Base-by-base conservation (phyloP, 2,329 filamentous ascomycete species). In the Cordyceps sp. region DNA sequence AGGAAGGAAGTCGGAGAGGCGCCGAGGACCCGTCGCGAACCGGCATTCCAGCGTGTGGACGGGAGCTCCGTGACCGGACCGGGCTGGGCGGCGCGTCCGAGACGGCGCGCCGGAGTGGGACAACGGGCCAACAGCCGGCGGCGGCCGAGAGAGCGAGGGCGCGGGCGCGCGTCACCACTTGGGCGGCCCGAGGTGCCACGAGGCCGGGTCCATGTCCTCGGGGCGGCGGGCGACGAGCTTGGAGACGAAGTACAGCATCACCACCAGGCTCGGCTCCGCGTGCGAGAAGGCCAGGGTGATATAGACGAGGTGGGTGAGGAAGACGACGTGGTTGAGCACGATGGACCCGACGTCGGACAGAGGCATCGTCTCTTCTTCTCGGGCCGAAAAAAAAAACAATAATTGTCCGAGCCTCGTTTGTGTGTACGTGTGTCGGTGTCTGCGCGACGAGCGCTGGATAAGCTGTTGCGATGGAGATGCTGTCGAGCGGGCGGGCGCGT, bases 301-400 rank as follows among this genome's bases (percentile, higher is more conserved):
- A 46, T 68, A 66, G 37, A 65, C 56, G 33, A 69, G 51, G 32
- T 64, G 65, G 26, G 61, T 64, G 39, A 69, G 50, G 44, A 69
- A 69, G 42, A 68, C 61, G 33, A 67, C 51, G 39, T 66, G 54
- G 40, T 65, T 55, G 31, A 69, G 51, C 38, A 68, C 46, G 22
- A 66, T 50, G n/a, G 64, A 59, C 30, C 64, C 64, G 18, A 69
- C 45, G 49, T 68, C 61, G 43, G 56, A 54, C 36, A 69, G 52
- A 45, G 65, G 58, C 65, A 69, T 69, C 38, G 4, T 37, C 10
- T 10, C 10, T 12, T 15, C 14, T 10, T 5, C 16, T 5, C 5
- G 22, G n/a, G 22, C 9, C 7, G 15, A 27, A 5, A 19, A 20
- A n/a, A 16, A 27, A 10, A 17, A 7, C n/a, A 10, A 27, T 3